phyloP scores from a whole-genome alignment of 129 eudicot species.

The Chrysanthemum seticuspe region DNA sequence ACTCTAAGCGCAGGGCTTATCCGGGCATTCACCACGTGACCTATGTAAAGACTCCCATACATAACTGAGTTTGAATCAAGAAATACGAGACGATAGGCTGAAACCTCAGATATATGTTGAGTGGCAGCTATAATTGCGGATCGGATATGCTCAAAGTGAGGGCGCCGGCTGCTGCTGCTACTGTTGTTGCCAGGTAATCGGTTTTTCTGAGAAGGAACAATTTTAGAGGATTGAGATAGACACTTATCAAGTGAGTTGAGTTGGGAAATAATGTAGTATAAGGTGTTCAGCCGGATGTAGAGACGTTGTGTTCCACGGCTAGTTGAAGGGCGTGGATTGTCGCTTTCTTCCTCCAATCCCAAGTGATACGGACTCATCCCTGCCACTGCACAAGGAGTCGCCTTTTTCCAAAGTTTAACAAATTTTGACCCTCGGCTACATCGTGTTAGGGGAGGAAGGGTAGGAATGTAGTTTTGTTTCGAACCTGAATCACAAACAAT shows the following conservation, averaged over 20 bases:
- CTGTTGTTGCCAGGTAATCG: constrained; percentile 14
- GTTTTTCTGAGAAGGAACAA: constrained; percentile 34
- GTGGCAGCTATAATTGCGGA: constrained; percentile 44
- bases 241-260: constrained; percentile 63
- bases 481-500: constrained; percentile 50
- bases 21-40: constrained; percentile 57
- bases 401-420: constrained; percentile 69
- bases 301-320: constrained; percentile 98
- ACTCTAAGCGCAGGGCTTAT: constrained; percentile 56
- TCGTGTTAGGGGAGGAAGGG: constrained; percentile 92
- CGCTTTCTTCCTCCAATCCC: constrained; percentile 38
- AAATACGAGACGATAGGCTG: constrained; percentile 86
- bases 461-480: constrained; percentile 76
- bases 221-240: constrained; percentile 43
- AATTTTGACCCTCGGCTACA: constrained; percentile 75
- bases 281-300: constrained; percentile 91
- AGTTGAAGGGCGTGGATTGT: constrained; percentile 74
- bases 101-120: constrained; percentile 78
- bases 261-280: constrained; percentile 72
- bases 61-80: constrained; percentile 67
- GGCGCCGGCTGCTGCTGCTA: constrained; percentile 26
- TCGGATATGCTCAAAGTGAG: constrained; percentile 61
- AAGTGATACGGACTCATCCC: constrained; percentile 35
- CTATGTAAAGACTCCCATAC: constrained; percentile 62
- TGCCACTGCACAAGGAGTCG: constrained; percentile 54